Evolutionary conservation across 192 early-diverging fungal species (phyloP).

Genomic region (Glomus cerebriforme): DNA sequence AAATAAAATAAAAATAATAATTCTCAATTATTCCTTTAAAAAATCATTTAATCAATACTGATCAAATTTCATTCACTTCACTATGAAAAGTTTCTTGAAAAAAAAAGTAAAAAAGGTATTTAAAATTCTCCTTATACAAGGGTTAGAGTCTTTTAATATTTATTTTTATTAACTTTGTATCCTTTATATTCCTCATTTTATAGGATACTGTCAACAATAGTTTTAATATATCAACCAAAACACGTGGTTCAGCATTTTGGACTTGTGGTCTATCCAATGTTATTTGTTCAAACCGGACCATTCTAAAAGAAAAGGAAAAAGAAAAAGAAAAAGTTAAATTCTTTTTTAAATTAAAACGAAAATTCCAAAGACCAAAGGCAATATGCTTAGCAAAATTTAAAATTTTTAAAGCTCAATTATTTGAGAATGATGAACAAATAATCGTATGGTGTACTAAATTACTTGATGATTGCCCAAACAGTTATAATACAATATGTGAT

Average conservation of each 20-base stretch:
- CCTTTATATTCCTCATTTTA: neutral
- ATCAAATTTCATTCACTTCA: too few relatives aligned
- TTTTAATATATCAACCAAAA: neutral
- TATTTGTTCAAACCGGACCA: neutral
- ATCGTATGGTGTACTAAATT: neutral
- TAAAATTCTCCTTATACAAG: neutral
- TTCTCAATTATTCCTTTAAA: too few relatives aligned
- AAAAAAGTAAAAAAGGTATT: neutral
- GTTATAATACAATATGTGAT: conserved; percentile 16
- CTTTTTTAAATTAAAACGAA: neutral
- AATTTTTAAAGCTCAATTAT: neutral
- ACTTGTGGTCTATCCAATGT: neutral
- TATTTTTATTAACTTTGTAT: too few relatives aligned
- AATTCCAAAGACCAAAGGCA: neutral
- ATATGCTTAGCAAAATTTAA: neutral
- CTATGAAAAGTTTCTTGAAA: neutral
- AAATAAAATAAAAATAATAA: too few relatives aligned
- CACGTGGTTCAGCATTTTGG: neutral
- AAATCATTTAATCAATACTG: too few relatives aligned
- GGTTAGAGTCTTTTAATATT: too few relatives aligned
- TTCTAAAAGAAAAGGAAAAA: neutral
- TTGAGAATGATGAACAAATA: neutral
- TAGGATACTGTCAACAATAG: neutral
- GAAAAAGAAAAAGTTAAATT: neutral
- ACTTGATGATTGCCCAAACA: neutral